Evolutionary conservation across 805 yeast genomes (phyloP).

Genomic region (Pichia heedii): DNA sequence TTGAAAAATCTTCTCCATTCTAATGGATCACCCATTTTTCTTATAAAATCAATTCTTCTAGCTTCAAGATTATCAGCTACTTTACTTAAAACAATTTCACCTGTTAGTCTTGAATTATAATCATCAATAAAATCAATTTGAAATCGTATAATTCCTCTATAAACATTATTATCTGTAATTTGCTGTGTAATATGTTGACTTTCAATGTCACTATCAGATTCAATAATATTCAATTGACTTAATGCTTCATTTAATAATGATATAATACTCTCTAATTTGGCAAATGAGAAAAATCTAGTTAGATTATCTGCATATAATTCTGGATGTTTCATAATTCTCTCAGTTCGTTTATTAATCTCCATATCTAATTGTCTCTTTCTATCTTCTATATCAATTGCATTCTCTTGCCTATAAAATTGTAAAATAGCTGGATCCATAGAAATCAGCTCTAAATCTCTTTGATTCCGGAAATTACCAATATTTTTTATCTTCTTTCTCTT

Average conservation of each 20-base stretch:
- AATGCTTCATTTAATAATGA: conserved; percentile 35
- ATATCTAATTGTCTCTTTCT: conserved; percentile 18
- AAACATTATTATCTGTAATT: conserved; percentile 21
- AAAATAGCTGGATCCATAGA: conserved; percentile 43
- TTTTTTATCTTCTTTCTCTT: conserved; percentile 25
- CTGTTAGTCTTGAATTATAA: conserved; percentile 36
- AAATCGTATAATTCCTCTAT: conserved; percentile 29
- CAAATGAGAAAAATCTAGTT: conserved; percentile 42
- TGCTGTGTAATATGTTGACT: conserved; percentile 15
- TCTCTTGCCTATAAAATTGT: conserved; percentile 29
- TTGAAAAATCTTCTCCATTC: conserved; percentile 68
- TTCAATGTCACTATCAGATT: conserved; percentile 13
- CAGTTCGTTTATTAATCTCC: conserved; percentile 15
- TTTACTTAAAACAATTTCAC: conserved; percentile 35
- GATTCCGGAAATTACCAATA: conserved; percentile 20
- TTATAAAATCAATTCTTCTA: conserved; percentile 45
- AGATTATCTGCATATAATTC: conserved; percentile 34
- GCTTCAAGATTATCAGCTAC: conserved; percentile 31
- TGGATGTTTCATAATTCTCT: conserved; percentile 12
- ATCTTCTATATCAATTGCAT: conserved; percentile 15
- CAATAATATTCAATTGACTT: conserved; percentile 32
- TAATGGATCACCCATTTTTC: conserved; percentile 56
- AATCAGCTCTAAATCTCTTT: conserved; percentile 26
- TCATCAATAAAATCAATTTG: conserved; percentile 35
- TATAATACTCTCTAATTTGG: conserved; percentile 35